These are phyloP conservation scores for Solanum pimpinellifolium DNA, from an alignment of 257 asterid species.

Conservation along the genomic window DNA sequence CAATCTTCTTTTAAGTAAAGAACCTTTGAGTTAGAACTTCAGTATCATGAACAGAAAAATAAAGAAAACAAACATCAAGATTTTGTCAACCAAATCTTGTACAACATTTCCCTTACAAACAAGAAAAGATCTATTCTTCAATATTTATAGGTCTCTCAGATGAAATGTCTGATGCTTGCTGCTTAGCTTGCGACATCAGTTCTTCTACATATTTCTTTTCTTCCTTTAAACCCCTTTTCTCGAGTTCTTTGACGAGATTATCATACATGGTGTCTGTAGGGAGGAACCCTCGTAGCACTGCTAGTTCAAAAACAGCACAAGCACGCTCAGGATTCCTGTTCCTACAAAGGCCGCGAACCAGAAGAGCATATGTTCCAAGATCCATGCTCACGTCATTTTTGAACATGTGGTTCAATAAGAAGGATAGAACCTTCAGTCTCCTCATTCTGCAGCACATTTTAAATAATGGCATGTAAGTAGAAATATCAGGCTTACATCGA, in stretches of 20 bases:
- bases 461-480: slow-evolving; percentile 59
- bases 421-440: slow-evolving; percentile 71
- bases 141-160: neutral
- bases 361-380: slow-evolving; percentile 52
- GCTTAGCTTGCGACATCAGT: slow-evolving; percentile 35
- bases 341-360: slow-evolving; percentile 47
- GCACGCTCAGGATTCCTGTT: slow-evolving; percentile 44
- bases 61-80: neutral
- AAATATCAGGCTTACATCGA: slow-evolving; percentile 47
- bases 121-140: neutral
- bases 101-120: neutral
- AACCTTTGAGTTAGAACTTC: neutral
- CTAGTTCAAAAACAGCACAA: slow-evolving; percentile 57
- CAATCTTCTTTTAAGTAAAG: neutral
- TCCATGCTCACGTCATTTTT: slow-evolving; percentile 55
- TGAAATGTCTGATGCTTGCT: slow-evolving; percentile 3
- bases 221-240: slow-evolving; percentile 34
- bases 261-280: slow-evolving; percentile 40
- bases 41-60: neutral
- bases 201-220: slow-evolving; percentile 42
- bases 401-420: slow-evolving; percentile 74
- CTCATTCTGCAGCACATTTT: slow-evolving; percentile 80
- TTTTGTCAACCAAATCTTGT: neutral
- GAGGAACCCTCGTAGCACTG: slow-evolving; percentile 48
- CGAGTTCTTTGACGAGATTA: slow-evolving; percentile 34